Percentiles rank a stretch among this genome's conserved stretches.
These are phyloP conservation scores for Syncephalastrum monosporum DNA, from an alignment of 371 early-diverging fungal genomes.

Conservation along the genomic window DNA sequence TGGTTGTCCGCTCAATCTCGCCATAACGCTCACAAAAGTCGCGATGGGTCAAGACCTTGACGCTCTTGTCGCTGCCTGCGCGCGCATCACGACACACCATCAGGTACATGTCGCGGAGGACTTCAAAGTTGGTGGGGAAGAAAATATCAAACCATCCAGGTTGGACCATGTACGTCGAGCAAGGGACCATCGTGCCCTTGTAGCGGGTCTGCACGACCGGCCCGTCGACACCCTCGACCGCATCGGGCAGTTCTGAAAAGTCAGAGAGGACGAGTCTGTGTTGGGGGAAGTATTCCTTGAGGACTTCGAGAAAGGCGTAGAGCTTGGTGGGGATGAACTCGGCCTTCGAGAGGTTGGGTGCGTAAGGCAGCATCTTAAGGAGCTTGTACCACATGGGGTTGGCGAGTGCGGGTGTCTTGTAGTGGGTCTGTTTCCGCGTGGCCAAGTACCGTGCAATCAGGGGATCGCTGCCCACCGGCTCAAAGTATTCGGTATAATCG, in stretches of 20 bases:
- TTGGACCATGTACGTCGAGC: conserved; percentile 91
- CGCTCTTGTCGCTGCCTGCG: conserved; percentile 41
- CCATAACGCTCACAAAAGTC: conserved; percentile 82
- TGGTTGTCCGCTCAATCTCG: conserved; percentile 72
- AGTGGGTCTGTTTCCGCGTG: conserved; percentile 54
- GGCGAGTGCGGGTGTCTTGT: conserved; percentile 64
- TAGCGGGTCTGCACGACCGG: conserved; percentile 96
- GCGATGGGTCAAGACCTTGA: conserved; percentile 71
- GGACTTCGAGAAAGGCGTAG: conserved; percentile 71
- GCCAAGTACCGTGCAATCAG: conserved; percentile 70
- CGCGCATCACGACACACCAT: conserved; percentile 55
- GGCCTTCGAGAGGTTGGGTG: conserved; percentile 78
- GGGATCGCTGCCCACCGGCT: conserved; percentile 73
- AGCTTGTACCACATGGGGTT: conserved; percentile 47
- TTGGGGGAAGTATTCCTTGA: conserved; percentile 79
- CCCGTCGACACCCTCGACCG: conserved; percentile 78
- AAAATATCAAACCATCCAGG: conserved; percentile 99
- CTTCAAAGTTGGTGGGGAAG: conserved; percentile 95
- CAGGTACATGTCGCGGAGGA: conserved; percentile 76
- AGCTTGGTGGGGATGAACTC: conserved; percentile 93
- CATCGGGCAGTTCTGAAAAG: conserved; percentile 80
- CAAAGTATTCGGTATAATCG: conserved; percentile 84
- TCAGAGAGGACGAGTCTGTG: conserved; percentile 91
- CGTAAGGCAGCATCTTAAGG: conserved; percentile 72
- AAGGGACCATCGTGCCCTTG: conserved; percentile 87